phyloP scores from a whole-genome alignment of 1,139 yeast genomes.

The Blastobotrys malaysiensis region DNA sequence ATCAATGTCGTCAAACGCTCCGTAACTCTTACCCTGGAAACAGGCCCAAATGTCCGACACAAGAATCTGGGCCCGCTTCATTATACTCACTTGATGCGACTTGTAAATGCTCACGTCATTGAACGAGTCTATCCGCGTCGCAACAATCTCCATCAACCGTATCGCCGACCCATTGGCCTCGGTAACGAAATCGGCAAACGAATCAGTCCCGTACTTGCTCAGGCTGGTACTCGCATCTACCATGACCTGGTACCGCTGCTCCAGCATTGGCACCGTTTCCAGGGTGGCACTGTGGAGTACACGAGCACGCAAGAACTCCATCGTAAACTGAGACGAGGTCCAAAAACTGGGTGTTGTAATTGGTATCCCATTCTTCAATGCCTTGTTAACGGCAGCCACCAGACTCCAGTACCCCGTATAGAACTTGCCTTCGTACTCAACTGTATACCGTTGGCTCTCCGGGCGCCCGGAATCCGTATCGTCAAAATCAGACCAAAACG shows the following conservation, averaged over 20 bases:
- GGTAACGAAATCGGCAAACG: conserved; percentile 27
- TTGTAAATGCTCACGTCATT: conserved; percentile 31
- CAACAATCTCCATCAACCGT: conserved; percentile 28
- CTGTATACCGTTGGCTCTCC: conserved; percentile 31
- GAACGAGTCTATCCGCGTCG: conserved; percentile 31
- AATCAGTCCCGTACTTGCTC: conserved; percentile 10
- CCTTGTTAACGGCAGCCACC: conserved; percentile 39
- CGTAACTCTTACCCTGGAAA: conserved; percentile 34
- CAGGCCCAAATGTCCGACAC: conserved; percentile 43
- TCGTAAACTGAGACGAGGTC: conserved; percentile 27
- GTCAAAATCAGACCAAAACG: conserved; percentile 40
- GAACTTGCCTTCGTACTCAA: conserved; percentile 29
- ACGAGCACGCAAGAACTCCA: conserved; percentile 20
- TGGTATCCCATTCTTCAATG: conserved; percentile 36
- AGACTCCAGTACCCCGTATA: conserved; percentile 45
- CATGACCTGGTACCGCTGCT: conserved; percentile 32
- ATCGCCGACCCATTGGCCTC: conserved; percentile 31
- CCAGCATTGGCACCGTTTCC: conserved; percentile 35
- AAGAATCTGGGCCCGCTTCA: conserved; percentile 40
- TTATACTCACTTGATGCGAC: conserved; percentile 29
- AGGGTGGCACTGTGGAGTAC: conserved; percentile 32
- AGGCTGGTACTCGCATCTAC: conserved; percentile 35
- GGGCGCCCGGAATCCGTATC: conserved; percentile 31
- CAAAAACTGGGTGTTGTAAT: conserved; percentile 36
- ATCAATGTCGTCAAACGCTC: conserved; percentile 37